phyloP scores from a whole-genome alignment of 2,329 filamentous ascomycete species.

The Thermoascus crustaceus region DNA sequence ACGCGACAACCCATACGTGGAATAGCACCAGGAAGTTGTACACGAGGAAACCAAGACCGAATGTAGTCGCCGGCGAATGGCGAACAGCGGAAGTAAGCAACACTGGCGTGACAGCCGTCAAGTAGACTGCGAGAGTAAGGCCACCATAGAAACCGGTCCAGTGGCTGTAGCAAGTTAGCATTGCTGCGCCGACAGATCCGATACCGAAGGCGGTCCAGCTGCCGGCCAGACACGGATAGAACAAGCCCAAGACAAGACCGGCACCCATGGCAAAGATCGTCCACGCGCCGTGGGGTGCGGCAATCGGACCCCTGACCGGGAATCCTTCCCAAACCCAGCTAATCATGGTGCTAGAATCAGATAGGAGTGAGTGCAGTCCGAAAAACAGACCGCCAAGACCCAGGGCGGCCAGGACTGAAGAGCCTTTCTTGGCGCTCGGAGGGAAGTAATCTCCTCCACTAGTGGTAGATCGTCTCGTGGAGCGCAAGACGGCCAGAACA shows the following conservation, averaged over 20 bases:
- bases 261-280: constrained; percentile 81
- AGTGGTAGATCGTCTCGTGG: constrained; percentile 58
- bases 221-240: constrained; percentile 59
- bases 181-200: constrained; percentile 68
- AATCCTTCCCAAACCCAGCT: constrained; percentile 97
- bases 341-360: constrained; percentile 98
- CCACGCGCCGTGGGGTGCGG: constrained; percentile 80
- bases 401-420: constrained; percentile 61
- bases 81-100: constrained; percentile 69
- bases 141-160: constrained; percentile 89
- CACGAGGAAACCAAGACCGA: constrained; percentile 79
- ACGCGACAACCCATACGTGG: constrained; percentile 97
- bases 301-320: constrained; percentile 77
- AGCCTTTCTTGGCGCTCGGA: constrained; percentile 53
- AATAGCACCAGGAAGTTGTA: constrained; percentile 96
- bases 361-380: constrained; percentile 81
- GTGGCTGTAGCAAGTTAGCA: constrained; percentile 67
- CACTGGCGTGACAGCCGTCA: constrained; percentile 69
- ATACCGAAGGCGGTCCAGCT: constrained; percentile 73
- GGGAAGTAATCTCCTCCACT: constrained; percentile 44
- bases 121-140: constrained; percentile 64
- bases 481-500: constrained; percentile 64
- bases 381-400: constrained; percentile 82
- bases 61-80: constrained; percentile 68
- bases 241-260: constrained; percentile 69